Percentiles rank a stretch among this genome's conserved stretches.
Evolutionary conservation across 2,329 filamentous ascomycete genomes (phyloP).

Genomic region (Akanthomyces muscarius): DNA sequence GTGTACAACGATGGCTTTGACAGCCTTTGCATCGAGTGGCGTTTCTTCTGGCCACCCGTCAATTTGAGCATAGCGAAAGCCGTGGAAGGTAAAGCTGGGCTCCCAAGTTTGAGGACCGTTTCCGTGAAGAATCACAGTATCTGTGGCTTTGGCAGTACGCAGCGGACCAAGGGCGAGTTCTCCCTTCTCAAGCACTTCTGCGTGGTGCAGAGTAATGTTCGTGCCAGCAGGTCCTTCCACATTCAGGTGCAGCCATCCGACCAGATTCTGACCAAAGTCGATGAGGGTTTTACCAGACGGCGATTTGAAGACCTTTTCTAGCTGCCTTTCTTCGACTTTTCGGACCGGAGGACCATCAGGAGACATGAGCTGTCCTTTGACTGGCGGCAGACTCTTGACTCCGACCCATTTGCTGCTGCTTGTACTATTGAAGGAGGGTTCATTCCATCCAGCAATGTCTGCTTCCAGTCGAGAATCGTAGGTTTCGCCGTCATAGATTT

Average conservation of each 20-base stretch:
- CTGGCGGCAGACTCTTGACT: conserved; percentile 29
- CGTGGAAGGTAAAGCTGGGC: conserved; percentile 48
- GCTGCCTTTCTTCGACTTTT: conserved; percentile 30
- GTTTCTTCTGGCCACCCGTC: conserved; percentile 37
- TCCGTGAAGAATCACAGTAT: conserved; percentile 34
- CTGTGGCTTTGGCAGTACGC: conserved; percentile 35
- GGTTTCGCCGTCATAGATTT: conserved; percentile 51
- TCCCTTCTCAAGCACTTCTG: conserved; percentile 51
- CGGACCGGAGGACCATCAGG: conserved; percentile 44
- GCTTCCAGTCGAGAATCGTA: conserved; percentile 39
- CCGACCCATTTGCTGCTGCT: conserved; percentile 25
- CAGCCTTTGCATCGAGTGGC: conserved; percentile 20
- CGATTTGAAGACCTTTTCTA: conserved; percentile 28
- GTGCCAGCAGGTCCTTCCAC: conserved; percentile 35
- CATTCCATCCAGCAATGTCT: conserved; percentile 28
- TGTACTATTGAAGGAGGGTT: conserved; percentile 22
- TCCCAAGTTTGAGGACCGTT: conserved; percentile 31
- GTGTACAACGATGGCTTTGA: conserved; percentile 39
- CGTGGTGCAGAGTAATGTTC: conserved; percentile 45
- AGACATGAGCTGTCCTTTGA: conserved; percentile 33
- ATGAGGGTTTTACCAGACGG: conserved; percentile 43
- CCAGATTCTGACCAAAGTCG: conserved; percentile 57
- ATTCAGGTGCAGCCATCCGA: conserved; percentile 44
- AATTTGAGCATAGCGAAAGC: conserved; percentile 49
- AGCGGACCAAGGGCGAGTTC: conserved; percentile 29